Evolutionary conservation across 306 rosid genomes (phyloP).

Genomic region (Fragaria vesca): DNA sequence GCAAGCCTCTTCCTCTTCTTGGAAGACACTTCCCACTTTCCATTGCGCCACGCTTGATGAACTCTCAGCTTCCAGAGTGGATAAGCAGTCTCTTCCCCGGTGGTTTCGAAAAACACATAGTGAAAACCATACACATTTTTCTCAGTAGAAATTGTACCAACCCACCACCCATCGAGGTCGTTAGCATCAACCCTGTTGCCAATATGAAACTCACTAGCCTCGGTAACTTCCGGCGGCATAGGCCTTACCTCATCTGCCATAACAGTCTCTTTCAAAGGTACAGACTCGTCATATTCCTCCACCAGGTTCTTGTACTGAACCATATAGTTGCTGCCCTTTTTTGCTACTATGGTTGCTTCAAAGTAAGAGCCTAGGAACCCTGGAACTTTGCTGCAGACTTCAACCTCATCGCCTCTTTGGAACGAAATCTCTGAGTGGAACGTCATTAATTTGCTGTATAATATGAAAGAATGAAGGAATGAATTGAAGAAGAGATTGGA

Average conservation of each 20-base stretch:
- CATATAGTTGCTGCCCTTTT: not conserved
- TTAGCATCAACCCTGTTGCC: not conserved
- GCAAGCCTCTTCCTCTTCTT: not conserved
- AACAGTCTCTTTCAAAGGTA: not conserved
- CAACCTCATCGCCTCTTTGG: not conserved
- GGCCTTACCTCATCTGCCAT: conserved; percentile 1
- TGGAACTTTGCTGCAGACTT: not conserved
- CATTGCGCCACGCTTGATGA: not conserved
- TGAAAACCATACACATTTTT: not conserved
- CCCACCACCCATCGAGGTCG: conserved; percentile 4
- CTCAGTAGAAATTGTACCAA: not conserved
- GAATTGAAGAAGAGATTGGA: not conserved
- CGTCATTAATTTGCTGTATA: not conserved
- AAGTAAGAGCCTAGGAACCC: not conserved
- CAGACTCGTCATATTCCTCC: not conserved
- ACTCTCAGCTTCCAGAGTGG: not conserved
- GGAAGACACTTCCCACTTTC: not conserved
- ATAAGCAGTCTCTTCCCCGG: not conserved
- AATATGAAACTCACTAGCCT: not conserved
- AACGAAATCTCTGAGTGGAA: not conserved
- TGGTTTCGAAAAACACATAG: not conserved
- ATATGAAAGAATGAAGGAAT: not conserved
- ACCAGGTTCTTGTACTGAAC: conserved; percentile 1
- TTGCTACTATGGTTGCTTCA: not conserved
- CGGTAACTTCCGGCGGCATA: not conserved